These are phyloP conservation scores for Fomes fomentarius DNA, from an alignment of 1,284 basidiomycete genomes.

Conservation along the genomic window DNA sequence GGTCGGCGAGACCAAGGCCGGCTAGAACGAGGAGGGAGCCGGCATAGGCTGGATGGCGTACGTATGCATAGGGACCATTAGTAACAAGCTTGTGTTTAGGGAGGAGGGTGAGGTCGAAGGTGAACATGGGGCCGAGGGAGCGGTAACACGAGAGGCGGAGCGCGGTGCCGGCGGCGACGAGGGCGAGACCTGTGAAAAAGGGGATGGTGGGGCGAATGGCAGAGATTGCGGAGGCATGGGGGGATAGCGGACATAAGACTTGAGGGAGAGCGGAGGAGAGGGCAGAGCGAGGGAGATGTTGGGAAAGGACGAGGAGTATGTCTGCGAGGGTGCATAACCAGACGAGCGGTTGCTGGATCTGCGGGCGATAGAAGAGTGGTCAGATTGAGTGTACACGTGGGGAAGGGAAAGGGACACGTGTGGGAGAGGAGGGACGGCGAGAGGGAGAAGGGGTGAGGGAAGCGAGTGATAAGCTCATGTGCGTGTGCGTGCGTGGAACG, in stretches of 20 bases:
- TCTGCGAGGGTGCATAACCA: constrained; percentile 56
- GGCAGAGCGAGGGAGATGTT: constrained; percentile 33
- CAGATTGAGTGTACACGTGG: background rate
- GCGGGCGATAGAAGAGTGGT: background rate
- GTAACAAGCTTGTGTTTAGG: constrained; percentile 60
- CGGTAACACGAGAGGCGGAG: constrained; percentile 43
- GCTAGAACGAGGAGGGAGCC: constrained; percentile 41
- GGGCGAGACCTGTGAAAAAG: constrained; percentile 53
- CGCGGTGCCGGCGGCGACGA: constrained; percentile 48
- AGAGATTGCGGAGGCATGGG: constrained; percentile 30
- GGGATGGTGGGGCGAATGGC: constrained; percentile 45
- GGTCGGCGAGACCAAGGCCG: constrained; percentile 54
- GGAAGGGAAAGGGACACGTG: background rate
- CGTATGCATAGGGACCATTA: constrained; percentile 52
- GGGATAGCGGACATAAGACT: constrained; percentile 27
- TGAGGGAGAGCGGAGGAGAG: constrained; percentile 28
- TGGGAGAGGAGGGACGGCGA: background rate
- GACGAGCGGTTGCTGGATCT: constrained; percentile 55
- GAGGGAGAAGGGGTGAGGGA: background rate
- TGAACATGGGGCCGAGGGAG: constrained; percentile 56
- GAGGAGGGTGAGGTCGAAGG: constrained; percentile 62
- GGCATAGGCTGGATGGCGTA: constrained; percentile 41
- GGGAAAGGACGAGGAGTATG: constrained; percentile 46
- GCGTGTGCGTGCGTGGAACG: background rate
- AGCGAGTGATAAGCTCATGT: background rate